Conservation (phyloP, 192 early-diverging fungal genomes). For the Coemansia guatemalensis region DNA sequence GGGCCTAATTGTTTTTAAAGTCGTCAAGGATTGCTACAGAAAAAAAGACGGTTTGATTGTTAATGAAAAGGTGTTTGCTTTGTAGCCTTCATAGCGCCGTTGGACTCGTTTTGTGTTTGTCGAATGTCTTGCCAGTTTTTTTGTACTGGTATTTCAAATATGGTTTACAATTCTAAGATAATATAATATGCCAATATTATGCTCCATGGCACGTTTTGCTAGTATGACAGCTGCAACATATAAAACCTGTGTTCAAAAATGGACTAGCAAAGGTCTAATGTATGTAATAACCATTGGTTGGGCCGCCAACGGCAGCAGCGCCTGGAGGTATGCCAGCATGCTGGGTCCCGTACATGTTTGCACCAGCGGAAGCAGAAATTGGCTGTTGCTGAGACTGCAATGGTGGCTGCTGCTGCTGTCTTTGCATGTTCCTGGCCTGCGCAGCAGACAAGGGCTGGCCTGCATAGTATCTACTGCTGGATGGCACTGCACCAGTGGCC, state of each 20-base stretch:
- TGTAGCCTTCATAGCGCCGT: too few species aligned
- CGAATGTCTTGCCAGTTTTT: too few species aligned
- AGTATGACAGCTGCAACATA: too few species aligned
- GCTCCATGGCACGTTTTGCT: too few species aligned
- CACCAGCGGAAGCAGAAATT: background rate
- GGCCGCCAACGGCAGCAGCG: constrained; percentile 14
- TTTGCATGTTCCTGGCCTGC: constrained; percentile 38
- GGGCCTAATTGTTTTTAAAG: too few species aligned
- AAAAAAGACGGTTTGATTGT: too few species aligned
- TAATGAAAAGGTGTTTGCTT: too few species aligned
- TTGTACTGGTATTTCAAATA: too few species aligned
- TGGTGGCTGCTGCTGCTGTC: constrained; percentile 15
- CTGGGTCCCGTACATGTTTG: constrained; percentile 13
- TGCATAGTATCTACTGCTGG: constrained; percentile 5
- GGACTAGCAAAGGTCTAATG: constrained; percentile 2
- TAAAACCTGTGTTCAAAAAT: constrained; percentile 4
- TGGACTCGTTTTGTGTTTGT: too few species aligned
- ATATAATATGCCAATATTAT: too few species aligned
- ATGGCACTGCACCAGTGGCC: constrained; percentile 8
- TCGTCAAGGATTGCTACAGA: too few species aligned
- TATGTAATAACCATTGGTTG: constrained; percentile 11
- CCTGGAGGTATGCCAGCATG: constrained; percentile 20
- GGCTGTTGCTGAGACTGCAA: constrained; percentile 16
- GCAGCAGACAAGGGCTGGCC: constrained; percentile 43
- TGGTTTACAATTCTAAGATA: too few species aligned